phyloP scores from a whole-genome alignment of 1,139 yeast genomes.

The Lodderomyces margitis region DNA sequence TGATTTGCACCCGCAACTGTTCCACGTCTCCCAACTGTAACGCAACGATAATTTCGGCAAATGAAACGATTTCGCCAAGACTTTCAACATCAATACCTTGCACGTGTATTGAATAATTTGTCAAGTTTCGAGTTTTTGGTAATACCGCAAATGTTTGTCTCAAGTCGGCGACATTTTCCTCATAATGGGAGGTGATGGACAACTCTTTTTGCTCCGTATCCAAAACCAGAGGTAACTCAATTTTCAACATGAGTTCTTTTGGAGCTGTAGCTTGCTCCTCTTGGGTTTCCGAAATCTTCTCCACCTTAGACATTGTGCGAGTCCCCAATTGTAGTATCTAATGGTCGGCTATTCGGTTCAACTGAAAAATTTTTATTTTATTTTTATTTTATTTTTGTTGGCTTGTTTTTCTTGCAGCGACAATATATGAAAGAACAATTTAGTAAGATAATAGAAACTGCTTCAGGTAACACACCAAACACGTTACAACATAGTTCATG shows the following conservation, averaged over 20 bases:
- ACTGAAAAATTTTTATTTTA: background rate
- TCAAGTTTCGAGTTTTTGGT: constrained; percentile 56
- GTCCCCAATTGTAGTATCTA: background rate
- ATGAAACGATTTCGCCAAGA: constrained; percentile 35
- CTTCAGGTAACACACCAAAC: no score
- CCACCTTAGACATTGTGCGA: background rate
- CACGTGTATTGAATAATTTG: constrained; percentile 53
- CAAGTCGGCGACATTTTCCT: constrained; percentile 58
- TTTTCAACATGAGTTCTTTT: constrained; percentile 26
- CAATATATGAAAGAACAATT: no score
- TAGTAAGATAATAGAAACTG: no score
- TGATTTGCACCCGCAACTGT: constrained; percentile 23
- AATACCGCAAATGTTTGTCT: constrained; percentile 55
- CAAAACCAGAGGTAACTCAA: constrained; percentile 34
- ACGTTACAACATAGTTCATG: no score
- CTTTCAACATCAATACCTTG: constrained; percentile 33
- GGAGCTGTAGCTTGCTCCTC: constrained; percentile 16
- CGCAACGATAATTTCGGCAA: constrained; percentile 28
- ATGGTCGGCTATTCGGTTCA: background rate
- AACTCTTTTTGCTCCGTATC: constrained; percentile 16
- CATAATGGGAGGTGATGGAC: constrained; percentile 20
- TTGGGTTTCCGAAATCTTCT: constrained; percentile 3
- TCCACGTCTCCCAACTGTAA: constrained; percentile 22
- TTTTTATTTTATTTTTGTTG: no score
- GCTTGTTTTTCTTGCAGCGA: no score